These are phyloP conservation scores for Malania oleifera DNA, from an alignment of 164 flowering plant genomes.

Conservation along the genomic window DNA sequence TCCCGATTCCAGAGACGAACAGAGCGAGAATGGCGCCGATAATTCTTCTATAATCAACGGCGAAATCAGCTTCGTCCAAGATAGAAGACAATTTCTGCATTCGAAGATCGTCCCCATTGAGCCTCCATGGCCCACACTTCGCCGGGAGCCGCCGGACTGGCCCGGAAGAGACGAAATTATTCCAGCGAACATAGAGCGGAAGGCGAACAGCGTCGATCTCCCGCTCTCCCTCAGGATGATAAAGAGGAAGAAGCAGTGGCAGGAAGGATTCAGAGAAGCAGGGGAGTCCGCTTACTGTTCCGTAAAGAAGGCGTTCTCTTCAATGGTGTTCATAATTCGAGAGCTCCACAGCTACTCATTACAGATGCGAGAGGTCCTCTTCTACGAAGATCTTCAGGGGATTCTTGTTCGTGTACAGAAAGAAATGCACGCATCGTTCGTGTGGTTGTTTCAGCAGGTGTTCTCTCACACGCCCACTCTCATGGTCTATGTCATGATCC, in stretches of 20 bases:
- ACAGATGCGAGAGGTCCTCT: conserved; percentile 62
- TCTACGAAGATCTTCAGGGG: conserved; percentile 61
- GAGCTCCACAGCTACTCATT: conserved; percentile 79
- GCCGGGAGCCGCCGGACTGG: conserved; percentile 39
- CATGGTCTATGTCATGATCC: conserved; percentile 90
- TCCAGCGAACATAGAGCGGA: conserved; percentile 48
- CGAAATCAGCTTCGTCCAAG: not conserved
- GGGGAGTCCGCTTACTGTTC: conserved; percentile 75
- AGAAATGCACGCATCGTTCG: conserved; percentile 84
- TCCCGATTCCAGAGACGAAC: not conserved
- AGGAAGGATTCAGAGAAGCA: conserved; percentile 44
- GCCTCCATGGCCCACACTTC: conserved; percentile 29
- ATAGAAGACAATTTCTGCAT: conserved; percentile 2
- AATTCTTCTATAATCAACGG: not conserved
- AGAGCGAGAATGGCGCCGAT: not conserved
- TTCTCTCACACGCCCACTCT: conserved; percentile 85
- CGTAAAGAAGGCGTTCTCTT: conserved; percentile 76
- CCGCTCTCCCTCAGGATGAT: conserved; percentile 74
- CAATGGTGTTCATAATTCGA: conserved; percentile 86
- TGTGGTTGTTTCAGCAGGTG: conserved; percentile 86
- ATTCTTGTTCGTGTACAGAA: conserved; percentile 56
- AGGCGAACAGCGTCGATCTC: conserved; percentile 68
- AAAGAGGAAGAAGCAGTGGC: conserved; percentile 59
- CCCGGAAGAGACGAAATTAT: conserved; percentile 23
- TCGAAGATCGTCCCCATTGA: conserved; percentile 12